Evolutionary conservation across 805 yeast genomes (phyloP), one percentile per base, ranked within the genome.

Genomic region (Alloascoidea hylecoeti): DNA sequence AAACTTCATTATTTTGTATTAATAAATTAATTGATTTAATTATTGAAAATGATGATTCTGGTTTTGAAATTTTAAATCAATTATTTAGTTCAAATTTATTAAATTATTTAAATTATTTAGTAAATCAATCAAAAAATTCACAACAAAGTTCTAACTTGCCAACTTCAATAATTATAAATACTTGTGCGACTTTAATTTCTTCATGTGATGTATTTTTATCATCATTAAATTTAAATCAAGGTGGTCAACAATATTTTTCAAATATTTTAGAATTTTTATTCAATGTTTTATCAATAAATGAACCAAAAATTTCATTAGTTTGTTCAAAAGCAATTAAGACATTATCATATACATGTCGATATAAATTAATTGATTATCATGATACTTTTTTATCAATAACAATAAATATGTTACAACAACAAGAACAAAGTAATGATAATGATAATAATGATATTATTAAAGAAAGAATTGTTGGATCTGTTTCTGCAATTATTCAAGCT

Each of bases 141-240:
- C 47, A 2, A 35, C 9, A 5, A n/a, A 28, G 44, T 17, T 41
- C 46, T 3, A 15, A 39, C 0, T 50, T 51, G 15, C 43, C 42
- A 30, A 46, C 42, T 28, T 32, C 41, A 4, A 49, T 56, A 34
- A 56, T 69, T 2, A 49, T 65, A 23, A 63, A 67, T 35, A 70
- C 81, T 0, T 63, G 74, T 2, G 69, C 78, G 3, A 65, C 64
- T 35, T 69, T 75, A 35, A 57, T 83, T 3, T 72, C 85, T 0
- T 64, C 75, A 0, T 64, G 76, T 33, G 74, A 68, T 33, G 71
- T 73, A 50, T 81, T 70, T 47, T 78, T 78, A 51, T 68, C 68
- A n/a, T n/a, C n/a, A n/a, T n/a, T n/a, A n/a, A n/a, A n/a, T n/a
- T n/a, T n/a, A 44, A 49, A 63, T 0, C 46, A 57, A 0, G 44